phyloP scores from a whole-genome alignment of 306 rosid genomes.

The Begonia masoniana region DNA sequence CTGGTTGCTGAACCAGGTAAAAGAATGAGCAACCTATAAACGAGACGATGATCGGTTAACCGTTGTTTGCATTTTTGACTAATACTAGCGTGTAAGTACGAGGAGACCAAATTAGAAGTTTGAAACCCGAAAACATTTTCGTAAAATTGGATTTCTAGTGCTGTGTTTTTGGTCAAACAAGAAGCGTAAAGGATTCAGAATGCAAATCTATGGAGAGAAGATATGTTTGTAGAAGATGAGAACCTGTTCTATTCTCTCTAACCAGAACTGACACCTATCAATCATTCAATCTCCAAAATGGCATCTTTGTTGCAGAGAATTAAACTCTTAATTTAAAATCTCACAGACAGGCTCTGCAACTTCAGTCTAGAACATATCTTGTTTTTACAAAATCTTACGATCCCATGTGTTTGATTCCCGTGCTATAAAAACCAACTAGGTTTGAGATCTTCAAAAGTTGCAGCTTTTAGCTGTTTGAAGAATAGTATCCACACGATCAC shows the following conservation, averaged over 20 bases:
- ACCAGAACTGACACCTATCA: too few relatives aligned
- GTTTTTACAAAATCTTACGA: constrained; percentile 13
- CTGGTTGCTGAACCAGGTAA: neutral
- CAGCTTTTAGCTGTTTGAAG: constrained; percentile 31
- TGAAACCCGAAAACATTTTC: too few relatives aligned
- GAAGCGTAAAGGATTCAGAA: neutral
- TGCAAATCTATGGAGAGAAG: too few relatives aligned
- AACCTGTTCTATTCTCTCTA: constrained; percentile 3
- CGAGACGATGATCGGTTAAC: neutral
- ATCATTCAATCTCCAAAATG: too few relatives aligned
- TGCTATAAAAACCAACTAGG: constrained; percentile 33
- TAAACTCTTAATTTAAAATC: too few relatives aligned
- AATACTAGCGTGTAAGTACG: too few relatives aligned
- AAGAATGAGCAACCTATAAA: neutral
- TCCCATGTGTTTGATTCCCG: constrained; percentile 72
- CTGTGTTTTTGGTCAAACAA: constrained; percentile 1
- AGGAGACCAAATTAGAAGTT: too few relatives aligned
- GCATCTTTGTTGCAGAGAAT: too few relatives aligned
- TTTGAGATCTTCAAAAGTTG: constrained; percentile 12
- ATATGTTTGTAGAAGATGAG: neutral
- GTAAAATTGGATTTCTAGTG: neutral
- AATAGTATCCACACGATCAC: constrained; percentile 44
- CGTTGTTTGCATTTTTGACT: too few relatives aligned
- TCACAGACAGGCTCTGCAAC: neutral
- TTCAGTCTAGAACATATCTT: constrained; percentile 25